Evolutionary conservation across 495 filamentous ascomycete genomes (phyloP).

Genomic region (Astrothelium macrocarpum): DNA sequence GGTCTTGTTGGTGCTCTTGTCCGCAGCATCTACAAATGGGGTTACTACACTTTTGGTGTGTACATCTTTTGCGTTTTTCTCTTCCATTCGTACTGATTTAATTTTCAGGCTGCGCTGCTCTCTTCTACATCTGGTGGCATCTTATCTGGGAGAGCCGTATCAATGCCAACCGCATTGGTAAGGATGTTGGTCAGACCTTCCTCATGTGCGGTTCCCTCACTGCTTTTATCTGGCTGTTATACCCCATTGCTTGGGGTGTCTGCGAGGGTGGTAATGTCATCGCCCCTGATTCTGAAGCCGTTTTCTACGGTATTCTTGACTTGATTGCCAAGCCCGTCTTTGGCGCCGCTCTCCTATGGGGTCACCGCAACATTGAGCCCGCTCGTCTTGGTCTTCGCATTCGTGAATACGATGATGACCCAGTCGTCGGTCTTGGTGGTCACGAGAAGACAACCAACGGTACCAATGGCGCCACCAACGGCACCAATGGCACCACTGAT

Average conservation of each 20-base stretch:
- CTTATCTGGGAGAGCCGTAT: conserved; percentile 44
- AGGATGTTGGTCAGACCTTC: conserved; percentile 42
- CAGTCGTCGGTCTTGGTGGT: conserved; percentile 9
- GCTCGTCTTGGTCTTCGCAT: conserved; percentile 40
- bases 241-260: conserved; percentile 60
- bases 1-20: conserved; percentile 55
- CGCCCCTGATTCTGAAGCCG: conserved; percentile 49
- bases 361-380: conserved; percentile 46
- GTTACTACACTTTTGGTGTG: conserved; percentile 53
- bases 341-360: conserved; percentile 40
- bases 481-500: neutral
- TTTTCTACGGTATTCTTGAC: conserved; percentile 64
- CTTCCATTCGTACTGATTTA: neutral
- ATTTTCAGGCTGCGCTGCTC: conserved; percentile 39
- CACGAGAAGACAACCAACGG: neutral
- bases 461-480: neutral
- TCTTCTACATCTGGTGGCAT: conserved; percentile 48
- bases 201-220: conserved; percentile 42
- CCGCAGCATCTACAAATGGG: conserved; percentile 51
- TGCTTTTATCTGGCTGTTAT: conserved; percentile 53
- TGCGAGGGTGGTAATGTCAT: conserved; percentile 60
- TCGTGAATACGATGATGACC: conserved; percentile 34
- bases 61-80: neutral
- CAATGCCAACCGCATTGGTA: conserved; percentile 43
- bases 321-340: conserved; percentile 51